Conservation (phyloP, 352 stramenopile species). For the Phytophthora macrochlamydospora region DNA sequence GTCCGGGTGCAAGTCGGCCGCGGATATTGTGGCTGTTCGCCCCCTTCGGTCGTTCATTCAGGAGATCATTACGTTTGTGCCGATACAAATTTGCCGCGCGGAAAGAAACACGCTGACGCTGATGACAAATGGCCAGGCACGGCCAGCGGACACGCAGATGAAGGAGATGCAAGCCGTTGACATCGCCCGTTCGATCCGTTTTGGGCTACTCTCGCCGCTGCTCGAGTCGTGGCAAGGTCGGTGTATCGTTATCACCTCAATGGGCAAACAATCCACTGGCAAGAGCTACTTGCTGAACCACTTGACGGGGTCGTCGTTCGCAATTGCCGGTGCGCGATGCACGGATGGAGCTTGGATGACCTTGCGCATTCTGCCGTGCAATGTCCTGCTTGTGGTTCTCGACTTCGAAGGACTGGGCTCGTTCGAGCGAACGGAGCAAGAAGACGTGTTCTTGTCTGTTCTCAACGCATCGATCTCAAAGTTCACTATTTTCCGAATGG, state of each 20-base stretch:
- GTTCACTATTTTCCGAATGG: conserved; percentile 72
- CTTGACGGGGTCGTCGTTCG: conserved; percentile 73
- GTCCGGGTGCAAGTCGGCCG: background rate
- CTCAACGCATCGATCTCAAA: conserved; percentile 67
- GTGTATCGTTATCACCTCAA: conserved; percentile 46
- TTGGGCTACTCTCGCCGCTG: conserved; percentile 41
- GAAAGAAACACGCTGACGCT: conserved; percentile 63
- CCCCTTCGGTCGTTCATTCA: conserved; percentile 23
- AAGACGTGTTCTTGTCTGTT: conserved; percentile 70
- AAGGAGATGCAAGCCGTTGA: conserved; percentile 39
- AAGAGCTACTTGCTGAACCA: conserved; percentile 87
- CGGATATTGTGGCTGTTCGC: conserved; percentile 1
- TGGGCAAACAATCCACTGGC: conserved; percentile 78
- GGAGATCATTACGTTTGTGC: conserved; percentile 69
- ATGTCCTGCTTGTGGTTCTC: conserved; percentile 68
- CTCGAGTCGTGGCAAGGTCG: conserved; percentile 45
- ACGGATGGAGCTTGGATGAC: conserved; percentile 53
- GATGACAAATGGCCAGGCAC: conserved; percentile 52
- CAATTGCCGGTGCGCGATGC: conserved; percentile 52
- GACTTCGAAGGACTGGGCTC: conserved; percentile 81
- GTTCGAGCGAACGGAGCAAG: conserved; percentile 69
- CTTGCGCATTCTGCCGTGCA: conserved; percentile 32
- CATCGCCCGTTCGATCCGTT: conserved; percentile 57
- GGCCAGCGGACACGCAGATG: conserved; percentile 15
- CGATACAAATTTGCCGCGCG: conserved; percentile 76